A percentile compares a stretch with the other conserved stretches of the same genome.
Evolutionary conservation across 1,139 yeast species (phyloP).

Genomic region (Geotrichum histeridarum): DNA sequence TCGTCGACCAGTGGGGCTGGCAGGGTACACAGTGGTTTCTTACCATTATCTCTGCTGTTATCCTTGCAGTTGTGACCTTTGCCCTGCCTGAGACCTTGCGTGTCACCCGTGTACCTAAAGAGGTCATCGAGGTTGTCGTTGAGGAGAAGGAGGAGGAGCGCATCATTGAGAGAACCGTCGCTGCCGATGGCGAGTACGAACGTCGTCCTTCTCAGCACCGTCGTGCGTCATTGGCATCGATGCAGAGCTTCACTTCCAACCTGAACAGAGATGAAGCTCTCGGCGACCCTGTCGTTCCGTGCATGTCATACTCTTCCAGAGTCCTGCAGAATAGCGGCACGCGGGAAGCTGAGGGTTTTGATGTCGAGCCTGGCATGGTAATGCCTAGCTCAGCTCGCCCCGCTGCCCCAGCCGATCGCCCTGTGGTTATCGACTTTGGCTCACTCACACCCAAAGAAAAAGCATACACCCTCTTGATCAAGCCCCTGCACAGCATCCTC

Average conservation of each 20-base stretch:
- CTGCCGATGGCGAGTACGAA: no score
- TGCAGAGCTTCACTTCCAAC: neutral
- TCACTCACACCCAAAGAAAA: slow-evolving; percentile 4
- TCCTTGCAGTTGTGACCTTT: slow-evolving; percentile 48
- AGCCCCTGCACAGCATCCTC: slow-evolving; percentile 33
- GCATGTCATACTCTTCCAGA: slow-evolving; percentile 1
- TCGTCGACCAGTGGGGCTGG: slow-evolving; percentile 75
- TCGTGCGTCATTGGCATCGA: no score
- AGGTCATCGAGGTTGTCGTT: neutral
- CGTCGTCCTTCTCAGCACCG: neutral
- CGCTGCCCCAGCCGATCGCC: neutral
- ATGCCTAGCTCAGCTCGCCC: neutral
- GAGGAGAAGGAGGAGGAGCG: slow-evolving; percentile 14
- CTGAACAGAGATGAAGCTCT: neutral
- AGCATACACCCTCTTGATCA: slow-evolving; percentile 29
- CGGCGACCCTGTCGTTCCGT: slow-evolving; percentile 7
- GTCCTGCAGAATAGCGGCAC: neutral
- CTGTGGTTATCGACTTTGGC: slow-evolving; percentile 4
- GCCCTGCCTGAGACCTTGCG: slow-evolving; percentile 69
- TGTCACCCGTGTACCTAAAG: slow-evolving; percentile 3
- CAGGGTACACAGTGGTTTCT: slow-evolving; percentile 85
- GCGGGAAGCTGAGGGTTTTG: neutral
- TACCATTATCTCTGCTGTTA: slow-evolving; percentile 59
- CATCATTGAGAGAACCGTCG: no score
- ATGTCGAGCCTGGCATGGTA: neutral